phyloP scores from a whole-genome alignment of 768 basidiomycete genomes.

The Lactarius deliciosus region DNA sequence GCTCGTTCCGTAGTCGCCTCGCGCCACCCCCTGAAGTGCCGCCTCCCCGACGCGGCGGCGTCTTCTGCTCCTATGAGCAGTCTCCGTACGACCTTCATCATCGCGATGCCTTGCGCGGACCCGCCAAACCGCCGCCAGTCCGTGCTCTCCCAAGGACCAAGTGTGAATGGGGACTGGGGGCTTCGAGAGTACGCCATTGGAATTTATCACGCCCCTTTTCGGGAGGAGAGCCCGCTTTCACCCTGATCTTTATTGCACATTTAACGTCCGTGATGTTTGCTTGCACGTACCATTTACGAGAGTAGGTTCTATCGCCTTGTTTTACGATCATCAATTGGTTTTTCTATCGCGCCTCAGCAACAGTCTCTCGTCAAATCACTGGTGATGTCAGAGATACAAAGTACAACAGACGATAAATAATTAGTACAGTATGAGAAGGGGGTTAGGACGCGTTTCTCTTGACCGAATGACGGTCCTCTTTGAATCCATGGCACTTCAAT shows the following conservation, averaged over 20 bases:
- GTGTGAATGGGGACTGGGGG: conserved; percentile 9
- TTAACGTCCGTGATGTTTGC: not conserved
- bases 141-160: conserved; percentile 7
- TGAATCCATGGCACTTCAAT: conserved; percentile 19
- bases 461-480: not conserved
- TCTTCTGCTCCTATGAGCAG: not conserved
- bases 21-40: not conserved
- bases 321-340: not conserved
- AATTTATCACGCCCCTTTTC: conserved; percentile 23
- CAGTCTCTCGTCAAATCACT: not conserved
- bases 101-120: conserved; percentile 24
- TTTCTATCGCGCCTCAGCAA: not conserved
- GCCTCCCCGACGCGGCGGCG: not conserved
- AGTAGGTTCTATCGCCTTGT: not conserved
- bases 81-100: conserved; percentile 17
- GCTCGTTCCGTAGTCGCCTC: not conserved
- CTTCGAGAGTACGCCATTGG: conserved; percentile 24
- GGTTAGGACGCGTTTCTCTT: not conserved
- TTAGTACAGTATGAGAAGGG: not conserved
- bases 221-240: not conserved
- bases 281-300: not conserved
- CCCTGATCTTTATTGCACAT: not conserved
- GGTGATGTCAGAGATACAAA: not conserved
- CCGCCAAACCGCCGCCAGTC: conserved; percentile 10
- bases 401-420: not conserved